A percentile compares a stretch with the other conserved stretches of the same genome.
phyloP scores from a whole-genome alignment of 75 land plant species.

The Picea sitchensis region DNA sequence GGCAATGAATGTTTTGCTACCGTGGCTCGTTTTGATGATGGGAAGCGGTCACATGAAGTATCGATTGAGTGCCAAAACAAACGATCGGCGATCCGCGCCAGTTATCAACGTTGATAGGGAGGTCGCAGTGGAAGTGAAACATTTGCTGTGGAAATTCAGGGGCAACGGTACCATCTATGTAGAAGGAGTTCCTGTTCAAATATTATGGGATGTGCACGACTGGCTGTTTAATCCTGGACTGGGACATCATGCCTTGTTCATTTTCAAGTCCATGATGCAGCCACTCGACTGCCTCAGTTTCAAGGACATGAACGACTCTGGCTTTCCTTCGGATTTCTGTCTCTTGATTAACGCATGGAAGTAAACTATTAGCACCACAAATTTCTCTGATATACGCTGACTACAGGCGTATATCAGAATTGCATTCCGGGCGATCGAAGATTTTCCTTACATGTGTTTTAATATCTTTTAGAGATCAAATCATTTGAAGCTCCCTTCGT shows the following conservation, averaged over 20 bases:
- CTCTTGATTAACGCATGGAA: conserved; percentile 23
- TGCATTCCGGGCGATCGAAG: background rate
- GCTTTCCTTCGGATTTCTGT: background rate
- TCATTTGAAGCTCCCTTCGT: too few relatives aligned
- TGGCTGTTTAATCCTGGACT: conserved; percentile 18
- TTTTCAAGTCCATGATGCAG: conserved; percentile 5
- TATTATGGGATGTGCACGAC: conserved; percentile 36
- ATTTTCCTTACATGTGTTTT: too few relatives aligned
- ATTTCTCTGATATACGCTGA: conserved; percentile 23
- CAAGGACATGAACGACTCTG: background rate
- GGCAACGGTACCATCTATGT: conserved; percentile 25
- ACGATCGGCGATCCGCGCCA: conserved; percentile 13
- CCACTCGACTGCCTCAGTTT: too few relatives aligned
- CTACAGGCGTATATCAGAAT: conserved; percentile 50
- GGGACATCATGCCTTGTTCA: conserved; percentile 11
- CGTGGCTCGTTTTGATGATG: conserved; percentile 57
- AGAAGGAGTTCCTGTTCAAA: conserved; percentile 15
- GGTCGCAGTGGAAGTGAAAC: conserved; percentile 17
- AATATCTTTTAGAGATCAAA: too few relatives aligned
- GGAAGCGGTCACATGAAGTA: conserved; percentile 42
- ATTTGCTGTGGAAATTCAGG: conserved; percentile 26
- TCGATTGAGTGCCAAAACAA: conserved; percentile 27
- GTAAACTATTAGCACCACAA: background rate
- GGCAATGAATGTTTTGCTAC: conserved; percentile 75
- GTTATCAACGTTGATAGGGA: conserved; percentile 8